Base-by-base conservation (phyloP, 129 eudicot genomes). In the Escallonia rubra region DNA sequence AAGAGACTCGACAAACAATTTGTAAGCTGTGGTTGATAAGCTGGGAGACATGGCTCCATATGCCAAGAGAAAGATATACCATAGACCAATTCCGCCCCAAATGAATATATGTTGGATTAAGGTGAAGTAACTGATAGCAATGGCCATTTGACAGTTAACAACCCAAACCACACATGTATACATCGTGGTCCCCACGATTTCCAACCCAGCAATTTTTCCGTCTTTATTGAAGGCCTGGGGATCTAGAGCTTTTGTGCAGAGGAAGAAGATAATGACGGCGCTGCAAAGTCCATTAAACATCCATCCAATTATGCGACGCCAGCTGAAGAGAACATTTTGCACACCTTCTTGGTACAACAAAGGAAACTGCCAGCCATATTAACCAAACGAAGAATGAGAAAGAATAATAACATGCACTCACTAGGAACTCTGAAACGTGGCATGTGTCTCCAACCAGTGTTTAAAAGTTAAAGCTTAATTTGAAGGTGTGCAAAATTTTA, bases 261-360 rank as follows among this genome's bases (percentile, higher is more conserved):
- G 76, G 78, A 56, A 93, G 79, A 89, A 93, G 64, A 93, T 73
- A 23, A 87, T 77, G 23, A 78, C 10, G 58, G 88, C 86, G 40
- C 90, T 89, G 53, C 77, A 65, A 41, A 89, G 61, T 5, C 96
- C 99, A 68, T 93, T 93, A 16, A 89, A 63, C 87, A 85, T 86
- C 99, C 99, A 93, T 41, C 95, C 96, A 41, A 86, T 81, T 52
- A 93, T 86, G 3, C 93, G 79, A 9, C 79, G 81, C 99, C 99
- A 93, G 71, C 90, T 72, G 71, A 93, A 93, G 52, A 93, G 96
- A 65, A 79, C 67, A 71, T 93, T 80, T 57, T 86, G 96, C 6
- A 89, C 87, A n/a, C 99, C 99, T 85, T 93, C 96, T 93, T 93
- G 99, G 76, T 93, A 93, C 38, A 93, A 71, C 71, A 84, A 73